Percentiles rank a stretch among this genome's conserved stretches.
Evolutionary conservation across 2,329 filamentous ascomycete genomes (phyloP).

Genomic region (Harringtonia aguacate): DNA sequence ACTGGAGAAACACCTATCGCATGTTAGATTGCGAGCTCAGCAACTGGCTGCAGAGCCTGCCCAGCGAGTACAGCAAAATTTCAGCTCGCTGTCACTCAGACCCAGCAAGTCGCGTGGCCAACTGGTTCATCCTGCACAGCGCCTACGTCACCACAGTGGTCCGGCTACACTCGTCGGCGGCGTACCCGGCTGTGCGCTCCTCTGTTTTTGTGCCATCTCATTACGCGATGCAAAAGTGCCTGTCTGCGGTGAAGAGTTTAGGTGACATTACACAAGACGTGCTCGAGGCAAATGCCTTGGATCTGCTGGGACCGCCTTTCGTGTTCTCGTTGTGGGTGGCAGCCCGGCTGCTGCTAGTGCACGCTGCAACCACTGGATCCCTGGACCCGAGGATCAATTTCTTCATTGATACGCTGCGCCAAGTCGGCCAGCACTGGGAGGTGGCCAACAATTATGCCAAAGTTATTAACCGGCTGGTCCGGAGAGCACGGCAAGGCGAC

Average conservation of each 20-base stretch:
- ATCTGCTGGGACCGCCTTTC: constrained; percentile 78
- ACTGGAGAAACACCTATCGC: constrained; percentile 80
- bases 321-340: constrained; percentile 90
- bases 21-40: constrained; percentile 72
- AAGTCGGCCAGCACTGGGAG: constrained; percentile 76
- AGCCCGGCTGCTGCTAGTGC: constrained; percentile 74
- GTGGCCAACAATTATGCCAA: constrained; percentile 74
- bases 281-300: constrained; percentile 60
- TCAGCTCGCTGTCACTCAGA: constrained; percentile 63
- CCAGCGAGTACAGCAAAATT: constrained; percentile 75
- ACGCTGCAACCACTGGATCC: constrained; percentile 59
- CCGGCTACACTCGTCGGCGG: constrained; percentile 79
- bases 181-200: constrained; percentile 80
- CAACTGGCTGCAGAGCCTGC: constrained; percentile 74
- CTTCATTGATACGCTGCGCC: constrained; percentile 70
- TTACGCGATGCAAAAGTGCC: constrained; percentile 71
- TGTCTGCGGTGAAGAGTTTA: constrained; percentile 74
- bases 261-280: constrained; percentile 70
- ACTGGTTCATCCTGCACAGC: constrained; percentile 84
- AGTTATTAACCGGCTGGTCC: constrained; percentile 69
- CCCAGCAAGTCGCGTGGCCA: constrained; percentile 60
- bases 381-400: constrained; percentile 70
- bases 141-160: constrained; percentile 87
- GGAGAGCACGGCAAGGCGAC: constrained; percentile 68
- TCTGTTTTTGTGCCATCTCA: constrained; percentile 83